These are phyloP conservation scores for Ceratobasidium sp. DNA, from an alignment of 1,284 basidiomycete species.

Conservation along the genomic window DNA sequence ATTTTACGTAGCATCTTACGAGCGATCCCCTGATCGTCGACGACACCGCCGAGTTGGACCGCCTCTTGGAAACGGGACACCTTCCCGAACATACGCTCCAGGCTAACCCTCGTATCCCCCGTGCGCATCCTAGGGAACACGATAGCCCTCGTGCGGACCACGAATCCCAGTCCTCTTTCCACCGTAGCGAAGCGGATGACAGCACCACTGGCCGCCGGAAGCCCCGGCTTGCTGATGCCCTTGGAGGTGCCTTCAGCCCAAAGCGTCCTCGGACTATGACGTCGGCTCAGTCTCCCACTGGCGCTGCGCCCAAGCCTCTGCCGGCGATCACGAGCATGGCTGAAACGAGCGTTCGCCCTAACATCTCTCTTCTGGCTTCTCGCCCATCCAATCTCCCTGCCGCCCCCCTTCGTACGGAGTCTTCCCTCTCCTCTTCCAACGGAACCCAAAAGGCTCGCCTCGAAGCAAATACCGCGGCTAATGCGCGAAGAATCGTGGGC, in stretches of 20 bases:
- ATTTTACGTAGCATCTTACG: conserved; percentile 56
- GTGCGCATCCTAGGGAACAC: conserved; percentile 44
- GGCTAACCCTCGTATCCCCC: conserved; percentile 64
- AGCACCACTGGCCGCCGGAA: conserved; percentile 57
- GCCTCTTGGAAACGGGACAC: conserved; percentile 69
- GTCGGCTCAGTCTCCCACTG: conserved; percentile 50
- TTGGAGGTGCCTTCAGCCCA: conserved; percentile 64
- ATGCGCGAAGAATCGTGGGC: conserved; percentile 4
- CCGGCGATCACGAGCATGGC: conserved; percentile 34
- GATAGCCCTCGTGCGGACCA: conserved; percentile 48
- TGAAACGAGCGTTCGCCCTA: conserved; percentile 16
- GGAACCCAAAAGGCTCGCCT: conserved; percentile 28
- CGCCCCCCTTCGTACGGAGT: conserved; percentile 33
- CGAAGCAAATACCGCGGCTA: conserved; percentile 28
- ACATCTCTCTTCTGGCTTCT: conserved; percentile 41
- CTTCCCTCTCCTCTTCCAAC: conserved; percentile 41
- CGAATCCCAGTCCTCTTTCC: conserved; percentile 45
- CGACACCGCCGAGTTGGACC: conserved; percentile 72
- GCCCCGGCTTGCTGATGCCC: conserved; percentile 74
- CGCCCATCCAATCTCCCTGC: conserved; percentile 45
- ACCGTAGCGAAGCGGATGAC: conserved; percentile 46
- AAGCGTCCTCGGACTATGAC: conserved; percentile 67
- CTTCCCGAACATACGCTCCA: conserved; percentile 62
- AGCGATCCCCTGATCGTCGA: conserved; percentile 71
- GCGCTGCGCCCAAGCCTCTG: conserved; percentile 8